Evolutionary conservation across 2,329 filamentous ascomycete genomes (phyloP), one percentile per base, ranked within the genome.

Genomic region (Fusarium pilosicola): DNA sequence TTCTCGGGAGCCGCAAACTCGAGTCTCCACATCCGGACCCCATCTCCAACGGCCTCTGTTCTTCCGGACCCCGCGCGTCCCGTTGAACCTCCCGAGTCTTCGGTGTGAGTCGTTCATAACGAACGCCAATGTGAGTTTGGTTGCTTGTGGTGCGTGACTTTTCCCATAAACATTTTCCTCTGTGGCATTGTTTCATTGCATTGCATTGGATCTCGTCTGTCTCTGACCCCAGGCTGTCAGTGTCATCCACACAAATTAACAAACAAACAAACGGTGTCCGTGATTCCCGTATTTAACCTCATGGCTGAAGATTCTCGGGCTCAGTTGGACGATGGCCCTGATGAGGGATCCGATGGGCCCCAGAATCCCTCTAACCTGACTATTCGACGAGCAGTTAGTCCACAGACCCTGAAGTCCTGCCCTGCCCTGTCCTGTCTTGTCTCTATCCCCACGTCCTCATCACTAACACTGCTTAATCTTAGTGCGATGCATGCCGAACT

Each of bases 401-500:
- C 22, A 30, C 54, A 39, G 59, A 39, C 44, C n/a, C 38, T 34
- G 24, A 42, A 48, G 46, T 62, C 54, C 55, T 62, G 14, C 32
- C 32, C 32, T 34, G 48, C 36, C 55, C 44, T 58, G 14, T 41
- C 44, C 10, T n/a, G 20, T 55, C 52, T 34, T 60, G 22, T 52
- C 41, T 30, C 48, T 38, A 22, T 44, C 51, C 34, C 26, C 42
- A 44, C 56, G 39, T 44, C 24, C 51, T 60, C 32, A 49, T 51
- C 28, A 39, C 76, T 77, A 59, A 76, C 66, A 38, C 48, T 26
- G 46, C 60, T 44, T 60, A 76, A 78, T 79, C 59, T 52, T 65
- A 81, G 80, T 81, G 80, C 59, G 80, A 81, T 70, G 77, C 79
- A 59, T 81, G 80, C 57, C 77, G 79, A 67, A 77, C 79, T 55